Conservation (phyloP, 148 eudicot species). For the Camellia japonica region DNA sequence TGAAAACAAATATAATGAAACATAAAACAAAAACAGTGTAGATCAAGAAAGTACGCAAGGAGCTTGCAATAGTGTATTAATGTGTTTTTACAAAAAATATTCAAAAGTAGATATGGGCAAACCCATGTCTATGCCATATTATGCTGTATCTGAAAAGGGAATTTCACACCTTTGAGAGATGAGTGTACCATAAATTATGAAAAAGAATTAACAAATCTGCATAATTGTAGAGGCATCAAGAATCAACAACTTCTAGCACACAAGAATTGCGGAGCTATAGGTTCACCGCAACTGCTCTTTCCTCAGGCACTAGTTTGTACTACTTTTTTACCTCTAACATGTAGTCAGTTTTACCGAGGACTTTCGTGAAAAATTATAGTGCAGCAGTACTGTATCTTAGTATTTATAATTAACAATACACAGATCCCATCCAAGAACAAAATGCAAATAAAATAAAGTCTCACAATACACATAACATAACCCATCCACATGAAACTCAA, state of each 20-base stretch:
- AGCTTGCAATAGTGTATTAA: not conserved
- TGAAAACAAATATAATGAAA: too few relatives aligned
- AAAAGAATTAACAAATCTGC: not conserved
- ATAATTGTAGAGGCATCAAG: not conserved
- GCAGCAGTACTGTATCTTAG: not conserved
- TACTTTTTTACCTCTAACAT: not conserved
- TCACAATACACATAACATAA: not conserved
- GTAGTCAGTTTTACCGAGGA: not conserved
- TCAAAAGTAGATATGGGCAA: not conserved
- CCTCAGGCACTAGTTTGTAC: not conserved
- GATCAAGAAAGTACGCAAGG: slow-evolving; percentile 7
- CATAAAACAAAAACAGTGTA: not conserved
- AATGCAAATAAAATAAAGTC: not conserved
- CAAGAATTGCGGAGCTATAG: too few relatives aligned
- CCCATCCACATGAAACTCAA: not conserved
- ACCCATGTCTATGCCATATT: not conserved
- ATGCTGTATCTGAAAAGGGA: not conserved
- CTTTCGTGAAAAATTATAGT: not conserved
- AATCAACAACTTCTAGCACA: not conserved
- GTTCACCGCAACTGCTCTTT: not conserved
- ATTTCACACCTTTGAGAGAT: not conserved
- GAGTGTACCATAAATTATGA: not conserved
- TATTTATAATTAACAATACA: not conserved
- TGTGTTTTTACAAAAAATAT: not conserved
- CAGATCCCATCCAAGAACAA: not conserved